Evolutionary conservation across 2,329 filamentous ascomycete species (phyloP), one percentile per base, ranked within the genome.

Genomic region (Penicillium sp.): DNA sequence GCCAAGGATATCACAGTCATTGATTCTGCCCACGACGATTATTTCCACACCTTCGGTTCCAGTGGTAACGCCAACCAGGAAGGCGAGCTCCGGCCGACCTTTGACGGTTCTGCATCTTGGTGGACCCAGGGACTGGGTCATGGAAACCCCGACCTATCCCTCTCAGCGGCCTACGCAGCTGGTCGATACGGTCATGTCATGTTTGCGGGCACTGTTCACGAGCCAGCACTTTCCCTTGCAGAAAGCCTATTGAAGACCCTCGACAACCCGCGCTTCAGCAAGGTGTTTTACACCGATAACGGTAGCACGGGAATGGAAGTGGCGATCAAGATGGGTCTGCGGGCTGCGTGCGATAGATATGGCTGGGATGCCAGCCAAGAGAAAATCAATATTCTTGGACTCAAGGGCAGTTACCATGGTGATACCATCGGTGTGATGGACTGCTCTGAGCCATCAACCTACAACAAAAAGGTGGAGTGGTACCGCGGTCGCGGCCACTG

Each of bases 351-450:
- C 46, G 74, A 82, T 41, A 80, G 89, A 9, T 92, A 92, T 61
- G 83, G 81, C 10, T 91, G 87, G 87, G 77, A 81, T 39, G 76
- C 82, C 19, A 78, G 77, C 14, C 76, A 81, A 1, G 81, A 85
- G 48, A 72, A 82, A 9, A 79, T 93, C 11, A 84, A 84, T 3
- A 84, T 95, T 2, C 70, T 96, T 3, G 91, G 91, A 0, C 76
- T 96, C 10, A 90, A 88, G 68, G 90, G 90, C 0, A 90, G 88
- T 63, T 96, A 96, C 66, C 91, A 96, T 65, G 91, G 91, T 1
- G 91, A 96, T 68, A 96, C 91, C 0, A 92, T 96, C 47, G 91
- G 91, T 0, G 90, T 90, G 0, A 95, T 96, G 91, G 90, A 95
- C 70, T 90, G 86, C 52, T 86, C 89, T 0, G 90, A 95, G 68